These are phyloP conservation scores for barley (Hordeum vulgare) DNA, from an alignment of 176 grass and related monocot genomes.

Conservation along the genomic window MorexV3_pseudomolecules_assembly NC_058522.1:113029929-113030428, in stretches of 20 bases:
- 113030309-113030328: slow-evolving; percentile 95
- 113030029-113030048: not conserved
- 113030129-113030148: slow-evolving; percentile 14
- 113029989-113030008: slow-evolving; percentile 86
- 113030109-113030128: slow-evolving; percentile 4
- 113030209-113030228: slow-evolving; percentile 96
- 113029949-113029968: slow-evolving; percentile 96
- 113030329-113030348: slow-evolving; percentile 49
- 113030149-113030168: slow-evolving; percentile 99
- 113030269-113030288: slow-evolving; percentile 95
- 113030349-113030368: not conserved
- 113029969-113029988: slow-evolving; percentile 90
- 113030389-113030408: slow-evolving; percentile 3
- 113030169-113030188: slow-evolving; percentile 94
- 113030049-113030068: slow-evolving; percentile 3
- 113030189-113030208: slow-evolving; percentile 99
- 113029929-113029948: slow-evolving; percentile 86
- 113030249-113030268: slow-evolving; percentile 85
- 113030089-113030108: slow-evolving; percentile 6
- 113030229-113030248: slow-evolving; percentile 90
- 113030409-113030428: slow-evolving; percentile 4
- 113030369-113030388: not conserved
- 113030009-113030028: slow-evolving; percentile 92
- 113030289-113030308: slow-evolving; percentile 89
- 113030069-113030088: not conserved